Evolutionary conservation across 2,329 filamentous ascomycete genomes (phyloP).

Genomic region (Claviceps pazoutovae): DNA sequence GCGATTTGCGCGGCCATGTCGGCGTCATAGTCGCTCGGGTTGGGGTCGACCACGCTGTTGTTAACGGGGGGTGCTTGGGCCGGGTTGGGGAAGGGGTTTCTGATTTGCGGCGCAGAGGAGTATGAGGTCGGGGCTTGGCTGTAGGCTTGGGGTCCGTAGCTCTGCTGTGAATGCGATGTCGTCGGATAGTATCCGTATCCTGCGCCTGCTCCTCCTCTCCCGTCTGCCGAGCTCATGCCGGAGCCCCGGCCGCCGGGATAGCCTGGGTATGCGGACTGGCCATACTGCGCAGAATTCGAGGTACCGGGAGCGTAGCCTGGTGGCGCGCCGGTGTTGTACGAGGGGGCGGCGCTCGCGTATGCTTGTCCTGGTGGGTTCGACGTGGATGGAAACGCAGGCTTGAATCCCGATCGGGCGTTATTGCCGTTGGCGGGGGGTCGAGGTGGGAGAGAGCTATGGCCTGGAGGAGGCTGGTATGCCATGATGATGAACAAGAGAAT

Average conservation of each 20-base stretch:
- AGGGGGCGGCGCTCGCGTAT: slow-evolving; percentile 17
- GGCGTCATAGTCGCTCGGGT: slow-evolving; percentile 38
- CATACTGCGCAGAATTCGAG: slow-evolving; percentile 5
- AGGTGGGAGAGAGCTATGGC: slow-evolving; percentile 51
- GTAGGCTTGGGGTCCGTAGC: slow-evolving; percentile 14
- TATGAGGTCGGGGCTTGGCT: slow-evolving; percentile 25
- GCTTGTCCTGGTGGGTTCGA: slow-evolving; percentile 23
- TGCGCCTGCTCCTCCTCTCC: not conserved
- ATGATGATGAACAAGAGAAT: slow-evolving; percentile 58
- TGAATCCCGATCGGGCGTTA: slow-evolving; percentile 25
- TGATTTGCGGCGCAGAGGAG: slow-evolving; percentile 46
- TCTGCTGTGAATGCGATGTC: slow-evolving; percentile 17
- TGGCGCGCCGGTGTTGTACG: slow-evolving; percentile 17
- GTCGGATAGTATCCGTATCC: slow-evolving; percentile 5
- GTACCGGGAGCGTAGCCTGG: slow-evolving; percentile 6
- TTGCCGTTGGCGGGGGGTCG: slow-evolving; percentile 50
- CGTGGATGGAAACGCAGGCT: slow-evolving; percentile 34
- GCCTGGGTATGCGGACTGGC: slow-evolving; percentile 10
- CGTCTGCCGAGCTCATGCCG: slow-evolving; percentile 7
- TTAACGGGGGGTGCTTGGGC: slow-evolving; percentile 21
- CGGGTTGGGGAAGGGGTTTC: slow-evolving; percentile 67
- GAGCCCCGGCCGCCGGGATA: slow-evolving; percentile 22
- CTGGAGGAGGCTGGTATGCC: slow-evolving; percentile 80
- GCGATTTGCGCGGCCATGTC: slow-evolving; percentile 86
- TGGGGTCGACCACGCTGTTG: slow-evolving; percentile 19